Conservation (phyloP, 345 rosid genomes). For the Ricinus communis region DNA sequence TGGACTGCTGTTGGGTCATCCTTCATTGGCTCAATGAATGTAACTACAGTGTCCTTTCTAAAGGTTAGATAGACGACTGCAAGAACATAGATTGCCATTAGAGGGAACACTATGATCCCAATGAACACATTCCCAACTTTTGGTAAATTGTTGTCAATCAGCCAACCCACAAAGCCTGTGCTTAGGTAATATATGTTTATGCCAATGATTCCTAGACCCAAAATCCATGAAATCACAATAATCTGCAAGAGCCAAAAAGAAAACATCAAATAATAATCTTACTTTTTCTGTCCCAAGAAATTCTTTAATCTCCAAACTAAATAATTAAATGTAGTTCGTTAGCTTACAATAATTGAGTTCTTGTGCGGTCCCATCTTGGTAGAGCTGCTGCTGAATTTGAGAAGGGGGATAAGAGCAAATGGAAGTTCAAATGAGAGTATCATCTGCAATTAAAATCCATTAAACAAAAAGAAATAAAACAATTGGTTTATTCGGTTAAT, state of each 20-base stretch:
- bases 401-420: constrained; percentile 69
- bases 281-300: too few relatives aligned
- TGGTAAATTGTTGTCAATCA: constrained; percentile 43
- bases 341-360: constrained; percentile 55
- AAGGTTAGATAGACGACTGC: constrained; percentile 49
- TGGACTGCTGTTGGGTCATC: background rate
- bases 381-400: constrained; percentile 63
- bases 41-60: constrained; percentile 41
- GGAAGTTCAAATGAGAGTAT: constrained; percentile 75
- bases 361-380: constrained; percentile 77
- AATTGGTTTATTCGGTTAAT: too few relatives aligned
- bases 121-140: constrained; percentile 45
- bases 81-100: constrained; percentile 50
- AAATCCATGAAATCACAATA: constrained; percentile 56
- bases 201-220: constrained; percentile 52
- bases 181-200: constrained; percentile 59
- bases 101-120: constrained; percentile 55
- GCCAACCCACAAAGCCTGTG: constrained; percentile 55
- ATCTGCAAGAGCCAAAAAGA: constrained; percentile 29
- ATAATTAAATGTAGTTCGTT: too few relatives aligned
- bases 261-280: background rate
- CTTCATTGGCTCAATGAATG: constrained; percentile 42
- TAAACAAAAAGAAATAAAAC: background rate
- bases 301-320: too few relatives aligned
- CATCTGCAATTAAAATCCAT: constrained; percentile 43